Evolutionary conservation across 1,284 basidiomycete species (phyloP).

Genomic region (Trichosporon sp.): DNA sequence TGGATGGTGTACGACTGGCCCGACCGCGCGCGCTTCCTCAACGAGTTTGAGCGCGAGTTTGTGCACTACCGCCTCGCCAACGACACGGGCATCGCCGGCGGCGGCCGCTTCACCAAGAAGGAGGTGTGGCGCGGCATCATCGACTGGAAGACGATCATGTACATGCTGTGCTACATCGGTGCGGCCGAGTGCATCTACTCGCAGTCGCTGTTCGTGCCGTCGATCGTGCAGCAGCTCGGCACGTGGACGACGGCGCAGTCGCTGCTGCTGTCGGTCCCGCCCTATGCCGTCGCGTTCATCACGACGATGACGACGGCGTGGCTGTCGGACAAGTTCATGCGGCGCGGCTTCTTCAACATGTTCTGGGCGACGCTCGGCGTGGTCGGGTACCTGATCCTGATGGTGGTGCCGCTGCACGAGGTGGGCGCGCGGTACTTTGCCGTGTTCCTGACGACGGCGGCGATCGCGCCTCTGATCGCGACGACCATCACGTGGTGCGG

Average conservation of each 20-base stretch:
- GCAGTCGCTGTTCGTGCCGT: constrained; percentile 50
- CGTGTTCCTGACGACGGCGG: constrained; percentile 49
- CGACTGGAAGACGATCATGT: constrained; percentile 47
- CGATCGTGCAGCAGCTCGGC: constrained; percentile 50
- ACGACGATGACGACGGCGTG: constrained; percentile 50
- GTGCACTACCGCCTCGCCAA: constrained; percentile 46
- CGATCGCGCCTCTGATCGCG: constrained; percentile 50
- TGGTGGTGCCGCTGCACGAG: constrained; percentile 4
- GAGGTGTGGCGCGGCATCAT: constrained; percentile 25
- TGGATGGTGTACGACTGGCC: constrained; percentile 52
- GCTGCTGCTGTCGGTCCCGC: constrained; percentile 48
- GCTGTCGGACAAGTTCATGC: constrained; percentile 45
- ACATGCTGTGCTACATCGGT: constrained; percentile 49
- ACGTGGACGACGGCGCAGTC: constrained; percentile 46
- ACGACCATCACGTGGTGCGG: constrained; percentile 52
- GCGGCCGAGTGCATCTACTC: constrained; percentile 49
- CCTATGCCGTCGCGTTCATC: constrained; percentile 53
- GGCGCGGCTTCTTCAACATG: constrained; percentile 50
- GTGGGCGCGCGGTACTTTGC: constrained; percentile 50
- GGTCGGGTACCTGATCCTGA: constrained; percentile 48
- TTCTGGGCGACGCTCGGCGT: constrained; percentile 47
- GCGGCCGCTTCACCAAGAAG: constrained; percentile 37
- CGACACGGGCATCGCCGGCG: constrained; percentile 46
- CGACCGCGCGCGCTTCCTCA: constrained; percentile 48
- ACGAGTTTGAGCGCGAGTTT: constrained; percentile 44